These are phyloP conservation scores for Penicillium alfredii DNA, from an alignment of 495 filamentous ascomycete species.

Conservation along the genomic window DNA sequence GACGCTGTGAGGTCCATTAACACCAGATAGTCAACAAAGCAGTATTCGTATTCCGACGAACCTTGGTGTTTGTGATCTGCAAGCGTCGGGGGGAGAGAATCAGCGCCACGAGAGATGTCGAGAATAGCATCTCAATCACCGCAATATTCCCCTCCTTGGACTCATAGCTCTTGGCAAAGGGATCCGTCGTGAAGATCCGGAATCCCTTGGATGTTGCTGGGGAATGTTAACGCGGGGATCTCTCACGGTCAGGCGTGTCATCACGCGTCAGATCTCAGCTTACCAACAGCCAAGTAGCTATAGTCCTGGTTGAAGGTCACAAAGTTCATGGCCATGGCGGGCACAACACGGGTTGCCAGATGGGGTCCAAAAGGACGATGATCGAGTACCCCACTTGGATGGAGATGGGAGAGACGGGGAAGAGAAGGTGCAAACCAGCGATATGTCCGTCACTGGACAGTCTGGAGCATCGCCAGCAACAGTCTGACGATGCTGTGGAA, in stretches of 20 bases:
- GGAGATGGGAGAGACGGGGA: conserved; percentile 5
- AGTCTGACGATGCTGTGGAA: conserved; percentile 1
- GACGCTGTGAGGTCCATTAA: conserved; percentile 49
- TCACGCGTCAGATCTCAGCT: no score
- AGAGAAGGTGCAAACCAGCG: conserved; percentile 15
- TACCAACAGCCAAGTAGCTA: conserved; percentile 90
- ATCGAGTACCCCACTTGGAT: conserved; percentile 22
- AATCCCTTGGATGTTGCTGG: conserved; percentile 85
- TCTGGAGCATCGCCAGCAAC: conserved; percentile 11
- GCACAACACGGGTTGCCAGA: conserved; percentile 1
- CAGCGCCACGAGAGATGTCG: conserved; percentile 92
- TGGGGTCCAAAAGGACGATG: conserved; percentile 8
- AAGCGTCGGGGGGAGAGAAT: conserved; percentile 84
- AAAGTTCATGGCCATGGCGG: conserved; percentile 78
- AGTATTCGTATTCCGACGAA: conserved; percentile 35
- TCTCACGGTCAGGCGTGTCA: not conserved
- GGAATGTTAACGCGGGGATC: conserved; percentile 24
- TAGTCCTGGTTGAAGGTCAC: conserved; percentile 99
- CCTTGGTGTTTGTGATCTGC: conserved; percentile 96
- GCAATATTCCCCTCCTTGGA: conserved; percentile 89
- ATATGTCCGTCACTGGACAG: conserved; percentile 20
- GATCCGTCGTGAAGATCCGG: conserved; percentile 92
- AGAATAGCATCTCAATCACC: conserved; percentile 97
- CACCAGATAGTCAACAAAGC: conserved; percentile 3
- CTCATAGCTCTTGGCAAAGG: conserved; percentile 88